These are phyloP conservation scores for Phytophthora idaei DNA, from an alignment of 352 stramenopile genomes.

Conservation along the genomic window DNA sequence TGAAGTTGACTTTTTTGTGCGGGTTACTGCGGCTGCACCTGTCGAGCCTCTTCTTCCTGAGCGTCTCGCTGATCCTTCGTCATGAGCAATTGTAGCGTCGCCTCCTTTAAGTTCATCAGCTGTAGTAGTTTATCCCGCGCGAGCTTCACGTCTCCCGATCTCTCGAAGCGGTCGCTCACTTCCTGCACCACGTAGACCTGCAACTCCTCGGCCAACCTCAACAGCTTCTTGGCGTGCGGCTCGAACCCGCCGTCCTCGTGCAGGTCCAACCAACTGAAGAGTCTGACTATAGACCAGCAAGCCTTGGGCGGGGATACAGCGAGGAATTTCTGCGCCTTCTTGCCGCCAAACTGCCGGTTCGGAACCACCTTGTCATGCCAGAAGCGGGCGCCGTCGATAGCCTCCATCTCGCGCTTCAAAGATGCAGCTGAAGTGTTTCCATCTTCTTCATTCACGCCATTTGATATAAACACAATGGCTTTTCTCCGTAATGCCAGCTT, in stretches of 20 bases:
- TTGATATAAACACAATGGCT: slow-evolving; percentile 45
- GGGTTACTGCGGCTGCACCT: neutral
- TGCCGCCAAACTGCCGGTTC: slow-evolving; percentile 43
- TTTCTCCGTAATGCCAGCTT: slow-evolving; percentile 47
- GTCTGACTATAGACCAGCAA: slow-evolving; percentile 50
- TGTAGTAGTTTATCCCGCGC: slow-evolving; percentile 48
- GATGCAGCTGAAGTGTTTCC: slow-evolving; percentile 11
- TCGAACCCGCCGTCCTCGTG: slow-evolving; percentile 58
- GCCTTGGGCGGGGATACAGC: slow-evolving; percentile 24
- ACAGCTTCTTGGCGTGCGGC: slow-evolving; percentile 47
- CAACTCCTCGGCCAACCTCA: slow-evolving; percentile 44
- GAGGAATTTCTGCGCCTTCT: slow-evolving; percentile 46
- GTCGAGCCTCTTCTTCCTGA: slow-evolving; percentile 29
- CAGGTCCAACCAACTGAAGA: slow-evolving; percentile 66
- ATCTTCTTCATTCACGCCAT: neutral
- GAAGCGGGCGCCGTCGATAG: slow-evolving; percentile 56
- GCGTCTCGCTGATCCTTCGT: slow-evolving; percentile 51
- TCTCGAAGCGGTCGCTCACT: slow-evolving; percentile 32
- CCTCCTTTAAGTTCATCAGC: slow-evolving; percentile 59
- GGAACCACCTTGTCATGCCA: slow-evolving; percentile 60
- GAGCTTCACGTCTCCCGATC: slow-evolving; percentile 39
- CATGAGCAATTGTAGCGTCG: slow-evolving; percentile 65
- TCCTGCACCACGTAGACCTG: slow-evolving; percentile 58
- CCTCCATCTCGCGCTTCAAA: slow-evolving; percentile 41
- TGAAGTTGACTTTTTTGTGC: slow-evolving; percentile 14